Evolutionary conservation across 257 asterid species (phyloP).

Genomic region (Leptodermis oblonga): DNA sequence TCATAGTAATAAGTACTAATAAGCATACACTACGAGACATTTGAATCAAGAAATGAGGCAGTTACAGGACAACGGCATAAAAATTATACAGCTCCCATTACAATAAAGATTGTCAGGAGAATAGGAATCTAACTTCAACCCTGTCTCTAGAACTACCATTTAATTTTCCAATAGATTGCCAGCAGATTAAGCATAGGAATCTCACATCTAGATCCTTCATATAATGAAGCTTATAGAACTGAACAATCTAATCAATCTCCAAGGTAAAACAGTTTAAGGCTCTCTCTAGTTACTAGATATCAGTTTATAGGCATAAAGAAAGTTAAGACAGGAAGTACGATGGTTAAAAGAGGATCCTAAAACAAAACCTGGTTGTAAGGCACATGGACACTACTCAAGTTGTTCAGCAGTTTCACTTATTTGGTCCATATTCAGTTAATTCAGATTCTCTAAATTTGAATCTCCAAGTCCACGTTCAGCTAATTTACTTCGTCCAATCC

Average conservation of each 20-base stretch:
- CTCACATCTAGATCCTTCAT: conserved; percentile 5
- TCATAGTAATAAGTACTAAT: neutral
- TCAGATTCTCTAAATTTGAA: no score
- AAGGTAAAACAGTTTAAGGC: neutral
- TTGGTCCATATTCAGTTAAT: no score
- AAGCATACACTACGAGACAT: neutral
- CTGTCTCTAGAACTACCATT: neutral
- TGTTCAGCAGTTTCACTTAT: no score
- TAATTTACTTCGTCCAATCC: no score
- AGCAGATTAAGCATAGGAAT: neutral
- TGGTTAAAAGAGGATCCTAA: neutral
- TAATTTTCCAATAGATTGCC: neutral
- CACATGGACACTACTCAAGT: neutral
- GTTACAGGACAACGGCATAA: neutral
- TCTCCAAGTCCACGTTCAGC: no score
- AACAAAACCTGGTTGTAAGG: neutral
- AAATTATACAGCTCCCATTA: neutral
- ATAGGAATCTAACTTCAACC: neutral
- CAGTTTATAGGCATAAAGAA: neutral
- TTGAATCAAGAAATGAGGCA: neutral
- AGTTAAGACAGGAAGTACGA: neutral
- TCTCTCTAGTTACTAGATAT: neutral
- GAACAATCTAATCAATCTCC: neutral
- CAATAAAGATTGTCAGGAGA: neutral
- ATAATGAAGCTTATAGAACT: neutral